Conservation (phyloP, 2,329 filamentous ascomycete genomes). For the Emergomyces africanus region DNA sequence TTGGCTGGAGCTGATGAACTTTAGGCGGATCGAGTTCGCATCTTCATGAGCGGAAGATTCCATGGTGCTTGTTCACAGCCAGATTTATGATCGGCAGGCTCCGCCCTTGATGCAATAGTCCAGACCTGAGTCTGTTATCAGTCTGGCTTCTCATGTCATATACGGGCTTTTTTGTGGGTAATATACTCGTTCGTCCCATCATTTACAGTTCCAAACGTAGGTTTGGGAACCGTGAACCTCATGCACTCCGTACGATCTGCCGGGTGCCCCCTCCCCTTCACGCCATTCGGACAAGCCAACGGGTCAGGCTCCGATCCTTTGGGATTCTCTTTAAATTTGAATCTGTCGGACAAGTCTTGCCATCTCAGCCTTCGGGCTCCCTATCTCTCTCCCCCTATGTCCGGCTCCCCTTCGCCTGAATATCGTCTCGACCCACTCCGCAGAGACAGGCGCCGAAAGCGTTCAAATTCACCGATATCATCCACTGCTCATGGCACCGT, state of each 20-base stretch:
- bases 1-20: slow-evolving; percentile 1
- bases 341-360: slow-evolving; percentile 13
- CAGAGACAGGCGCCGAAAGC: slow-evolving; percentile 16
- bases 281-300: slow-evolving; percentile 11
- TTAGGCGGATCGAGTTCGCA: background rate
- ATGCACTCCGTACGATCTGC: slow-evolving; percentile 12
- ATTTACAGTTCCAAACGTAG: background rate
- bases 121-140: background rate
- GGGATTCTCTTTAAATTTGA: slow-evolving; percentile 17
- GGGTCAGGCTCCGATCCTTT: slow-evolving; percentile 16
- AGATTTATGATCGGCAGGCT: slow-evolving; percentile 4
- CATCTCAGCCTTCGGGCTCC: slow-evolving; percentile 15
- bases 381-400: slow-evolving; percentile 24
- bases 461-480: slow-evolving; percentile 13
- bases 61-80: background rate
- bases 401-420: slow-evolving; percentile 20
- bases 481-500: slow-evolving; percentile 1
- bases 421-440: slow-evolving; percentile 15
- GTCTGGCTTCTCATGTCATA: background rate
- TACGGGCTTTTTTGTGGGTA: background rate
- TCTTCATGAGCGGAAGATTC: background rate
- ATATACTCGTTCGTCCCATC: background rate
- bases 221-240: slow-evolving; percentile 4
- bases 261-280: slow-evolving; percentile 8
- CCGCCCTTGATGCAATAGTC: slow-evolving; percentile 1